Conservation (phyloP, 768 basidiomycete genomes). For the Austroboletus festivus region DNA sequence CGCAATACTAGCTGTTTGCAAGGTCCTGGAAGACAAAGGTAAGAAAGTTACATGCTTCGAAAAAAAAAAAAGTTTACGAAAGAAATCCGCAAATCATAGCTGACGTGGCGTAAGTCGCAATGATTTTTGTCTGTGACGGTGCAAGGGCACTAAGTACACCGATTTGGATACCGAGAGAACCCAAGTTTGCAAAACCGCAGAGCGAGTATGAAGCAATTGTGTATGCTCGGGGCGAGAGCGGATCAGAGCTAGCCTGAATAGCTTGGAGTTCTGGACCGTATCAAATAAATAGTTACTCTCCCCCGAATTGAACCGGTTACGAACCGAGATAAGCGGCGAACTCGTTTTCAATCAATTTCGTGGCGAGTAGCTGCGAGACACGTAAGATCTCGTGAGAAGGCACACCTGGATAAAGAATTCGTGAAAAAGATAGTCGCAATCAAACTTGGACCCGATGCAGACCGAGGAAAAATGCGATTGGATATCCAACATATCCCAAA, state of each 20-base stretch:
- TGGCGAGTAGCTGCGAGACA: slow-evolving; percentile 78
- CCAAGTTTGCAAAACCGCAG: slow-evolving; percentile 88
- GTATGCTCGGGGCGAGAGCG: slow-evolving; percentile 70
- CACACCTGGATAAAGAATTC: slow-evolving; percentile 44
- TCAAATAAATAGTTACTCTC: neutral
- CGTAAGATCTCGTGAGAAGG: slow-evolving; percentile 77
- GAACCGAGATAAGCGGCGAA: slow-evolving; percentile 67
- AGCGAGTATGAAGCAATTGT: slow-evolving; percentile 85
- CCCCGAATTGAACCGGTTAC: slow-evolving; percentile 2
- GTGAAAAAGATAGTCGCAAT: slow-evolving; percentile 1
- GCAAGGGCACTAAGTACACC: slow-evolving; percentile 71
- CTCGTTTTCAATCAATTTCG: slow-evolving; percentile 86
- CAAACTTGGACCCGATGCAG: slow-evolving; percentile 1
- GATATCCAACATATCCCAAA: slow-evolving; percentile 86
- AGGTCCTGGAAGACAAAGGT: slow-evolving; percentile 31
- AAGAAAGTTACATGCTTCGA: neutral
- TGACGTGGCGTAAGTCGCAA: slow-evolving; percentile 65
- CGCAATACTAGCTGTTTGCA: slow-evolving; percentile 60
- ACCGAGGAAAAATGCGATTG: slow-evolving; percentile 73
- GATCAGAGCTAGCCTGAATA: slow-evolving; percentile 46
- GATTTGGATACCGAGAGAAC: slow-evolving; percentile 83
- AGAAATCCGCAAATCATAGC: slow-evolving; percentile 73
- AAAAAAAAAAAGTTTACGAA: slow-evolving; percentile 30
- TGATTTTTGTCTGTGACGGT: slow-evolving; percentile 64
- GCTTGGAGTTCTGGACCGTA: slow-evolving; percentile 33